Evolutionary conservation across 139 green algal genomes (phyloP), one percentile per base, ranked within the genome.

Genomic region (Spirogloea muscicola): DNA sequence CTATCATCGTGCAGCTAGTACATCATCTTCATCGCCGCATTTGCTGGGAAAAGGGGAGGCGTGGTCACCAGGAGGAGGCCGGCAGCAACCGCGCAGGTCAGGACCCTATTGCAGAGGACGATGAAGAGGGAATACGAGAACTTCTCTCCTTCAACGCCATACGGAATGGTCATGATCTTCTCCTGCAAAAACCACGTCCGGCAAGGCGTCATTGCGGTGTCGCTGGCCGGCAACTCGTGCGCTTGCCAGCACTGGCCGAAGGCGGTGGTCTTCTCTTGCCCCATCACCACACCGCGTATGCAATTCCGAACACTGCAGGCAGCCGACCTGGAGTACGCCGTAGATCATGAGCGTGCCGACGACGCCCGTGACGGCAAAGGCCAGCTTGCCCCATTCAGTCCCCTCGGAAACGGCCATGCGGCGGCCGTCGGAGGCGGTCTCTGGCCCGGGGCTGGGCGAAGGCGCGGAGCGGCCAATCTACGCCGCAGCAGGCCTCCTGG

Each of bases 111-210:
- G 82, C 86, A 93, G 6, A 98, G 86, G 55, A 99, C 94, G 34
- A 98, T 79, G 70, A 98, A 95, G 2, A 99, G 80, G 0, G 88
- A 93, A 68, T 88, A 90, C 41, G 88, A 93, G 80, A 98, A 99
- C 1, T 72, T 66, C 75, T 93, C 92, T 7, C 65, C 57, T 4
- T 90, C 83, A 7, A 78, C 76, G 3, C 62, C 62, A 46, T 77
- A 78, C 25, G 79, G 59, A 3, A 49, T n/a, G 18, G 88, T 90
- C 91, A 98, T 98, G 73, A 98, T 95, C 25, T 88, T 84, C 79
- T 97, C 94, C 91, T 98, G 88, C 79, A 80, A 16, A 29, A 79
- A 52, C 13, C 13, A 52, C 13, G 13, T 13, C 13, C 44, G 13
- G 44, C 44, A 27, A 16, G 44, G 13, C 16, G 44, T 13, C 13